Percentiles rank a stretch among this genome's conserved stretches.
phyloP scores from a whole-genome alignment of 129 eudicot genomes.

The Dittrichia graveolens region DNA sequence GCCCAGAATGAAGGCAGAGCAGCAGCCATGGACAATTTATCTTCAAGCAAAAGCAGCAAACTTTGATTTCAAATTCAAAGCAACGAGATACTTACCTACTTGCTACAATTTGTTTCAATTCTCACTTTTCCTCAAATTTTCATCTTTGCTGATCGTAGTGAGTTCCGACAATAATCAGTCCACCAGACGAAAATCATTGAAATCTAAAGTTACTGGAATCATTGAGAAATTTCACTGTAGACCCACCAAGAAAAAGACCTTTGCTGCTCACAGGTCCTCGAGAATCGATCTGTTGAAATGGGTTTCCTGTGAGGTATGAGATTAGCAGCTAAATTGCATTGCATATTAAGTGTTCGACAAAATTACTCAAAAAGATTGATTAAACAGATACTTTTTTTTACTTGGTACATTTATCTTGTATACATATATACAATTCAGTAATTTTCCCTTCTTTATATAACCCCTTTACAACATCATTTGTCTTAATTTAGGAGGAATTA shows the following conservation, averaged over 20 bases:
- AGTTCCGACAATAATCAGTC: constrained; percentile 16
- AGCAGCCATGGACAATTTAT: constrained; percentile 22
- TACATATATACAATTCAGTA: neutral
- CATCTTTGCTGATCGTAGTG: constrained; percentile 17
- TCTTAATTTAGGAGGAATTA: too few relatives aligned
- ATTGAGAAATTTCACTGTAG: constrained; percentile 12
- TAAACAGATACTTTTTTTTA: neutral
- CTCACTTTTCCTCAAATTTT: constrained; percentile 37
- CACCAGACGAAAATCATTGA: constrained; percentile 17
- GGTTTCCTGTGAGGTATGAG: constrained; percentile 27
- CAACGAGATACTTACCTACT: constrained; percentile 23
- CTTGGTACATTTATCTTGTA: neutral
- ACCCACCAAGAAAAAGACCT: constrained; percentile 24
- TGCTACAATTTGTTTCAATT: constrained; percentile 28
- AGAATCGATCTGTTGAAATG: constrained; percentile 12
- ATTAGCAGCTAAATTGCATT: neutral
- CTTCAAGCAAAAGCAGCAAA: constrained; percentile 36
- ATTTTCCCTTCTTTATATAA: too few relatives aligned
- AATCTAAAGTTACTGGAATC: constrained; percentile 12
- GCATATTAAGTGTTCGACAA: constrained; percentile 22
- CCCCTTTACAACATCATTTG: neutral
- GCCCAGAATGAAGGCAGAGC: constrained; percentile 31
- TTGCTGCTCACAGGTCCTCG: constrained; percentile 9
- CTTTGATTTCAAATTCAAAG: constrained; percentile 33
- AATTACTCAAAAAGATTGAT: neutral